Evolutionary conservation across 129 eudicot species (phyloP).

Genomic region (Smallanthus sonchifolius): DNA sequence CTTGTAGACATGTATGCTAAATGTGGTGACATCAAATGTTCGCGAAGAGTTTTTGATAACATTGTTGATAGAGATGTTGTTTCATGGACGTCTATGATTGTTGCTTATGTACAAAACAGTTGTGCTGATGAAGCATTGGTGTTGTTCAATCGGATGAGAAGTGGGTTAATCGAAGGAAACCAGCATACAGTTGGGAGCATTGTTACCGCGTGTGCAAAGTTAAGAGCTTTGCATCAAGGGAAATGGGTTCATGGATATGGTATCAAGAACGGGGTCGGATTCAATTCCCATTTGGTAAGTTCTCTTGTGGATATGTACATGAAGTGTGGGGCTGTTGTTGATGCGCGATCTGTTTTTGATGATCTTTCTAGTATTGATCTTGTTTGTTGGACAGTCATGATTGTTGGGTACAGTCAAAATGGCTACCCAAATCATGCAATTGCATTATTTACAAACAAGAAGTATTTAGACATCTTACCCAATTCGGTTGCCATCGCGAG

Average conservation of each 20-base stretch:
- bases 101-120: constrained; percentile 67
- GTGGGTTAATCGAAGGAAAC: constrained; percentile 58
- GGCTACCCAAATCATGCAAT: constrained; percentile 61
- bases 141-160: constrained; percentile 69
- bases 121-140: constrained; percentile 53
- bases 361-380: constrained; percentile 46
- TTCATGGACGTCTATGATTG: constrained; percentile 88
- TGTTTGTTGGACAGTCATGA: constrained; percentile 83
- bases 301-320: constrained; percentile 73
- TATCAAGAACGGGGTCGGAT: constrained; percentile 50
- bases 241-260: constrained; percentile 85
- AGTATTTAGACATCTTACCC: constrained; percentile 38
- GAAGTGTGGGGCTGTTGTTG: constrained; percentile 56
- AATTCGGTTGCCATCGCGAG: constrained; percentile 59
- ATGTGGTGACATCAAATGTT: constrained; percentile 49
- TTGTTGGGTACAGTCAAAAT: constrained; percentile 55
- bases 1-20: constrained; percentile 80
- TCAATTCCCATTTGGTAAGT: constrained; percentile 48
- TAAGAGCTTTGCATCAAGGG: constrained; percentile 83
- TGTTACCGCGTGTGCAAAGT: constrained; percentile 59
- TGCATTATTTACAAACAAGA: constrained; percentile 48
- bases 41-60: constrained; percentile 53
- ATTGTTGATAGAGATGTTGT: no score
- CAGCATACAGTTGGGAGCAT: constrained; percentile 60
- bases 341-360: constrained; percentile 52